Base-by-base conservation (phyloP, 2,329 filamentous ascomycete genomes). In the Penicillium hesseltinei region DNA sequence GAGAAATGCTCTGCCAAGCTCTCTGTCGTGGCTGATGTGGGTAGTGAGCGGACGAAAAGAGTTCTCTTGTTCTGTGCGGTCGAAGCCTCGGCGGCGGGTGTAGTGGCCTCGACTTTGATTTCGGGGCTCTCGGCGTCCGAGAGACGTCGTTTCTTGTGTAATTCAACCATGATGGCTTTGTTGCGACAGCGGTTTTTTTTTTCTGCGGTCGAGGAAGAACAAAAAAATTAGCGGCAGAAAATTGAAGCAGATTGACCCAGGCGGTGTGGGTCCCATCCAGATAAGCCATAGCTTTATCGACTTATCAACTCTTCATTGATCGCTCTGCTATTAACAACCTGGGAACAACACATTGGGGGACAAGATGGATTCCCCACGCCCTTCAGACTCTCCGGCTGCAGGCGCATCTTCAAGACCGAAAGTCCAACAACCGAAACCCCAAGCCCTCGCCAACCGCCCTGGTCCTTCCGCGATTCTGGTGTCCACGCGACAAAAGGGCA, bases 401-500 rank as follows among this genome's bases (percentile, higher is more conserved):
- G 46, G 27, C 25, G 19, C 46, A 33, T 42, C 54, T 19, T 27
- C 48, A 27, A 45, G 27, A 45, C 50, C 79, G 39, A 88, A 87
- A 68, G 82, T 95, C 27, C 87, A 93, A 35, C 93, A 97, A 74
- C 92, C 92, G 11, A 95, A 88, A 57, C 93, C 92, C 0, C 92
- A 97, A 77, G 88, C 86, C n/a, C 81, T 96, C 3, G 84, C 90
- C 0, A 83, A 85, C 58, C 80, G 84, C 63, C 72, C 81, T 51
- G 80, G 85, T 2, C 88, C 89, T 4, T 91, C 90, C 17, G 86
- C 89, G 5, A 96, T 97, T 63, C 82, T 96, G 21, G 92, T 97
- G 31, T 97, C 92, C 36, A 88, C 91, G 17, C 87, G 92, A 40
- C 92, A 99, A 74, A 95, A 96, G 75, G 94, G 93, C 60, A 99